Evolutionary conservation across 2,329 filamentous ascomycete genomes (phyloP), one percentile per base, ranked within the genome.

Genomic region (Penicillium verrucosum): DNA sequence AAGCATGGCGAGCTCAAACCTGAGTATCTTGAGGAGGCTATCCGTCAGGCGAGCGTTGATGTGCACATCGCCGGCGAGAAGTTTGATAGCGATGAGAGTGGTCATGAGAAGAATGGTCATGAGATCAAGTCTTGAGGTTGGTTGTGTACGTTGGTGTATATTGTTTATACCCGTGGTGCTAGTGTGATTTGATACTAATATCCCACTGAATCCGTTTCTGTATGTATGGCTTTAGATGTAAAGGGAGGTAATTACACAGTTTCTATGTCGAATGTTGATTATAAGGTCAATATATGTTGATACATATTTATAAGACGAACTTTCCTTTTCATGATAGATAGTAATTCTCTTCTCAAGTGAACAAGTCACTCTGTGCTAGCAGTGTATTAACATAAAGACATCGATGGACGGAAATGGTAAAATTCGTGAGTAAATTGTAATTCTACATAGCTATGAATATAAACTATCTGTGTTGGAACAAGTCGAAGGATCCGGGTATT

Each of bases 1-100:
- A 84, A 84, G 73, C 78, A 80, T 32, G 83, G 83, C 1, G 78
- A 85, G 61, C 65, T 83, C 9, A 69, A 67, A 27, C 57, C 76
- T 79, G 59, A 81, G 82, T 68, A 71, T 73, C 50, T 84, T 78
- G 65, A 77, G 58, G 73, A 77, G 47, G 60, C 60, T 0, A 45
- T 68, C 18, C 65, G 66, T 21, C 68, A 60, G n/a, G 66, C 64
- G 16, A 57, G 44, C 25, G 11, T 34, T 4, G 60, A 54, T 36
- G 23, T 61, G 9, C 60, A 63, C 32, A 44, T 52, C 11, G 57
- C 59, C 1, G 56, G 51, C 10, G 53, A 56, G 9, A 65, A 68
- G 45, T 44, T 63, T 10, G 66, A 67, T 14, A 68, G 67, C 25
- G 65, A 68, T 21, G 66, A 68, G n/a, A 68, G 64, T 46, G 59